Percentiles rank a stretch among this genome's conserved stretches.
Evolutionary conservation across 2,329 filamentous ascomycete species (phyloP).

Genomic region (Teratosphaeria destructans): DNA sequence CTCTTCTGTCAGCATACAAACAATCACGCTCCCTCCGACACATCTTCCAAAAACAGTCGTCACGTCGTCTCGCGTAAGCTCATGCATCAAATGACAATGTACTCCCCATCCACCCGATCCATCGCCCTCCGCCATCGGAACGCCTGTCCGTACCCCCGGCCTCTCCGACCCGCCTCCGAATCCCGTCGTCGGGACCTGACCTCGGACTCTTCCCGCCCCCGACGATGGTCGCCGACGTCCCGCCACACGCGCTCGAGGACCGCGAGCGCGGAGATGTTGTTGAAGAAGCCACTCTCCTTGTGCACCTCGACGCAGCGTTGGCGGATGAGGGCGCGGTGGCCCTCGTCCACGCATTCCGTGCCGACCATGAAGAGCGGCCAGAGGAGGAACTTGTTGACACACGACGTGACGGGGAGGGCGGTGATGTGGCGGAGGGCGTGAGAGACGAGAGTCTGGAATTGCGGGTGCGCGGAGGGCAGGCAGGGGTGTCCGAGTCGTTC

Average conservation of each 20-base stretch:
- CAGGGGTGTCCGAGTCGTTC: constrained; percentile 74
- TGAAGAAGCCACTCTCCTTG: constrained; percentile 81
- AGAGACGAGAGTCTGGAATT: constrained; percentile 73
- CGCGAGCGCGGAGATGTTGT: constrained; percentile 78
- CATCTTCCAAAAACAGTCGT: not conserved
- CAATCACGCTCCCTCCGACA: no score
- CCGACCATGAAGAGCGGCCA: constrained; percentile 90
- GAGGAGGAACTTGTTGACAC: constrained; percentile 76
- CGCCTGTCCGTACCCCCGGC: constrained; percentile 25
- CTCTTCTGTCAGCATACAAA: no score
- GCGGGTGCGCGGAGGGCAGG: constrained; percentile 60
- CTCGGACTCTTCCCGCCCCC: constrained; percentile 16
- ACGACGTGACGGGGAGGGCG: constrained; percentile 60
- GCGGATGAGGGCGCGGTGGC: constrained; percentile 69
- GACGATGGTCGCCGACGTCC: constrained; percentile 17
- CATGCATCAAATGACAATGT: constrained; percentile 37
- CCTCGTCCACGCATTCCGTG: constrained; percentile 74
- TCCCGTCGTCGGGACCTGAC: constrained; percentile 19
- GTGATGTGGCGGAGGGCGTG: constrained; percentile 76
- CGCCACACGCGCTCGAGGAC: constrained; percentile 77
- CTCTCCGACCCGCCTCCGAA: constrained; percentile 11
- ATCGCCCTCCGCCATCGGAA: constrained; percentile 43
- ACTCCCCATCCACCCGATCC: constrained; percentile 41
- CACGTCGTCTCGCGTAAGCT: not conserved
- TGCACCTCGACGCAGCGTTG: constrained; percentile 77